These are phyloP conservation scores for Speleostelium caveatum DNA, from an alignment of 78 protist species.

Conservation along the genomic window DNA sequence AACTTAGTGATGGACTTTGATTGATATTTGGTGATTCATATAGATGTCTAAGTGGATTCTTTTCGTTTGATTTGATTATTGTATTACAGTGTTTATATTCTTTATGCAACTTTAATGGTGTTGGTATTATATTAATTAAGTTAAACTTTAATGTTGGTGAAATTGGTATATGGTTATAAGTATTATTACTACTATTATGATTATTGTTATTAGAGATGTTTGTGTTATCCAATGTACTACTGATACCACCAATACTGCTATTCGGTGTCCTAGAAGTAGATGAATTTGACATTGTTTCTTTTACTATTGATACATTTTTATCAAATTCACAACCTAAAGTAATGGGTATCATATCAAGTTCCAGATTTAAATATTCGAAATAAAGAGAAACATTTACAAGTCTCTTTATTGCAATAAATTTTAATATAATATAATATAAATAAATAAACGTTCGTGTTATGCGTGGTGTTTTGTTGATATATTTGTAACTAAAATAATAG, in stretches of 20 bases:
- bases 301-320: not conserved
- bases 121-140: too few species aligned
- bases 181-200: not conserved
- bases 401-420: too few species aligned
- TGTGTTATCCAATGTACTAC: not conserved
- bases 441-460: too few species aligned
- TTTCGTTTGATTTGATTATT: not conserved
- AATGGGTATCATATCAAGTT: slow-evolving; percentile 48
- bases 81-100: slow-evolving; percentile 26
- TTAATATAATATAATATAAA: too few species aligned
- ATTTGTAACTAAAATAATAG: too few species aligned
- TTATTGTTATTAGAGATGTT: not conserved
- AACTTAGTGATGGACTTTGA: not conserved
- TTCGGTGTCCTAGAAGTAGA: too few species aligned
- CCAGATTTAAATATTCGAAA: slow-evolving; percentile 11
- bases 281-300: not conserved
- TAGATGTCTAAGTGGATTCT: slow-evolving; percentile 25
- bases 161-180: not conserved
- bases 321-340: slow-evolving; percentile 17
- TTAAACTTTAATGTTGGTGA: not conserved
- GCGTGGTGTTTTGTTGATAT: too few species aligned
- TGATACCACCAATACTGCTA: slow-evolving; percentile 2
- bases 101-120: not conserved
- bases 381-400: not conserved
- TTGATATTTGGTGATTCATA: slow-evolving; percentile 3